These are phyloP conservation scores for Aureobasidium sp. DNA, from an alignment of 2,329 filamentous ascomycete genomes.

Conservation along the genomic window DNA sequence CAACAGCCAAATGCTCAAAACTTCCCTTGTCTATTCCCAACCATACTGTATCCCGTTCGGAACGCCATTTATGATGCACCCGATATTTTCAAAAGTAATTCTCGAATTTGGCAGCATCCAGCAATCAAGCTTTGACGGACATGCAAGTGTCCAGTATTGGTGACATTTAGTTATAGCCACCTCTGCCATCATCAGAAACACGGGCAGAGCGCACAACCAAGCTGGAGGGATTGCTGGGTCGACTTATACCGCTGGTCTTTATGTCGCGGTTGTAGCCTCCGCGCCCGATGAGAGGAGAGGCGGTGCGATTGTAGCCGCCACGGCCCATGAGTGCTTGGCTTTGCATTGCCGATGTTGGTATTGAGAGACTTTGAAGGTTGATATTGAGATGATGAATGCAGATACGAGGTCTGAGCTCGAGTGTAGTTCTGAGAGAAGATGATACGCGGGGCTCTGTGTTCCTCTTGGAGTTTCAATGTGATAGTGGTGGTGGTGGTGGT, in stretches of 20 bases:
- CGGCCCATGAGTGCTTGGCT: slow-evolving; percentile 28
- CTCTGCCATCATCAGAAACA: slow-evolving; percentile 16
- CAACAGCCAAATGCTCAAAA: too few species aligned
- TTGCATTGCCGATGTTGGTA: not conserved
- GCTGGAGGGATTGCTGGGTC: slow-evolving; percentile 4
- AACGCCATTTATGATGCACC: not conserved
- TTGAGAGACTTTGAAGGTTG: not conserved
- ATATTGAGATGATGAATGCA: too few species aligned
- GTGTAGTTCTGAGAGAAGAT: not conserved
- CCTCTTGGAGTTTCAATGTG: not conserved
- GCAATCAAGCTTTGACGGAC: too few species aligned
- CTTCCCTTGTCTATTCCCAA: too few species aligned
- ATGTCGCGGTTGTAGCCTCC: slow-evolving; percentile 20
- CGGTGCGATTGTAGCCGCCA: slow-evolving; percentile 37
- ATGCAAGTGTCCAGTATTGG: too few species aligned
- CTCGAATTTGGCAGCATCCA: too few species aligned
- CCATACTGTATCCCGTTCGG: too few species aligned
- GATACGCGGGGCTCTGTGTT: not conserved
- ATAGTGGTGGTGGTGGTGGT: not conserved
- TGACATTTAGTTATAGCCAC: slow-evolving; percentile 22
- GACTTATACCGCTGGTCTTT: slow-evolving; percentile 8
- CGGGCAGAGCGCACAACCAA: slow-evolving; percentile 11
- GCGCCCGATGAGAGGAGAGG: slow-evolving; percentile 13
- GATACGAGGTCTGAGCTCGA: too few species aligned
- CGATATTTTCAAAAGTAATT: too few species aligned